Percentiles rank a stretch among this genome's conserved stretches.
Conservation (phyloP, 345 rosid species). For the Eucalyptus viminalis region DNA sequence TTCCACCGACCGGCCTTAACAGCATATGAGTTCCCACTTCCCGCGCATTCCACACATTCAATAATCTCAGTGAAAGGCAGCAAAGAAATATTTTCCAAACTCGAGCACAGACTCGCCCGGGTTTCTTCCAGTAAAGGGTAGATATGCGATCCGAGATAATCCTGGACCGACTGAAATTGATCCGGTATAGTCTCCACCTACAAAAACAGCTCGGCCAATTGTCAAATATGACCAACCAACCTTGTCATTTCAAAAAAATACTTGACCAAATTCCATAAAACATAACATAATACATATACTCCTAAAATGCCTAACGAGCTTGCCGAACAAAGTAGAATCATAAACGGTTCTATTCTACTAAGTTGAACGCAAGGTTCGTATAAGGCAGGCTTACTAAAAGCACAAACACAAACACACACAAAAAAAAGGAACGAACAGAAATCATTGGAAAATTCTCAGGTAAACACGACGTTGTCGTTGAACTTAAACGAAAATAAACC, state of each 20-base stretch:
- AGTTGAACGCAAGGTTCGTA: neutral
- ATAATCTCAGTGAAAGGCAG: slow-evolving; percentile 24
- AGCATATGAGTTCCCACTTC: neutral
- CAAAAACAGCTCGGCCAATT: neutral
- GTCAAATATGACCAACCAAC: neutral
- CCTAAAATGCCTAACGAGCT: neutral
- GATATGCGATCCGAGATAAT: slow-evolving; percentile 14
- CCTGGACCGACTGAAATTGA: slow-evolving; percentile 9
- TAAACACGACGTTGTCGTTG: neutral
- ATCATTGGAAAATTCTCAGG: neutral
- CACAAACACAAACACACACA: neutral
- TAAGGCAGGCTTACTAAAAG: neutral
- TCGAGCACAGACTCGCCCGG: slow-evolving; percentile 12
- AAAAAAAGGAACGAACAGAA: neutral
- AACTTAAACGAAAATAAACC: neutral
- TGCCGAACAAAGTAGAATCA: neutral
- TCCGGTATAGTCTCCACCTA: slow-evolving; percentile 25
- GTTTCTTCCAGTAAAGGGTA: slow-evolving; percentile 40
- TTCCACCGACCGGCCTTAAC: slow-evolving; percentile 17
- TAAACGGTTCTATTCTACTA: neutral
- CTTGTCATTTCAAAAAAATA: neutral
- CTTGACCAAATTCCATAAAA: neutral
- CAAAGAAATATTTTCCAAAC: slow-evolving; percentile 6
- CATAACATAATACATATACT: neutral
- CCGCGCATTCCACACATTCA: neutral